These are phyloP conservation scores for Amphicarpaea edgeworthii DNA, from an alignment of 306 rosid genomes.

Conservation along the genomic window DNA sequence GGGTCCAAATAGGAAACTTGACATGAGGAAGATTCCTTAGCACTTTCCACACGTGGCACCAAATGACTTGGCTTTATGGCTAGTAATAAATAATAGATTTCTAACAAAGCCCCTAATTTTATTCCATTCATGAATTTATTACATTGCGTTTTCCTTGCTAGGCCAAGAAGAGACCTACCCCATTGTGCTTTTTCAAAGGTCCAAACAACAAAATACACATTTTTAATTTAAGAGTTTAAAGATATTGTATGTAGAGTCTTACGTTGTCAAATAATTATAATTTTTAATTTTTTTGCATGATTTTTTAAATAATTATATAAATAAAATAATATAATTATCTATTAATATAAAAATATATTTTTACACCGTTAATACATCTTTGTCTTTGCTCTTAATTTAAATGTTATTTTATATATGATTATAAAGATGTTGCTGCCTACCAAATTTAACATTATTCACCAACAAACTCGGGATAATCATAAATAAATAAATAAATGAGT, in stretches of 20 bases:
- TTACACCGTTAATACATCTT: too few relatives aligned
- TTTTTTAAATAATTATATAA: too few relatives aligned
- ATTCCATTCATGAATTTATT: constrained; percentile 10
- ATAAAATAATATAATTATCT: too few relatives aligned
- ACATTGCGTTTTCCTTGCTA: not conserved
- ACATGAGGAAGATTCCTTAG: constrained; percentile 48
- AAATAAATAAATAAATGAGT: not conserved
- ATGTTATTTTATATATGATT: not conserved
- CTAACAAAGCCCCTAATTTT: not conserved
- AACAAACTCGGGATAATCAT: not conserved
- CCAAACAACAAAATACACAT: not conserved
- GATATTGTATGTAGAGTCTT: too few relatives aligned
- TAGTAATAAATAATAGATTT: not conserved
- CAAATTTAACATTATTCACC: not conserved
- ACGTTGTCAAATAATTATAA: too few relatives aligned
- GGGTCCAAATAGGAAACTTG: constrained; percentile 60
- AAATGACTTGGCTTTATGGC: constrained; percentile 3
- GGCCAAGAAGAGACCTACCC: not conserved
- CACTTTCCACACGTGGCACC: constrained; percentile 37
- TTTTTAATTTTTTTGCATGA: too few relatives aligned
- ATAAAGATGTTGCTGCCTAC: not conserved
- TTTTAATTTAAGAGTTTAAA: too few relatives aligned
- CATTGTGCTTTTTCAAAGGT: not conserved
- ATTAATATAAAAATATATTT: too few relatives aligned
- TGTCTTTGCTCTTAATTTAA: too few relatives aligned